These are phyloP conservation scores for Skeletonema menzelii DNA, from an alignment of 108 stramenopile genomes.

Conservation along the genomic window DNA sequence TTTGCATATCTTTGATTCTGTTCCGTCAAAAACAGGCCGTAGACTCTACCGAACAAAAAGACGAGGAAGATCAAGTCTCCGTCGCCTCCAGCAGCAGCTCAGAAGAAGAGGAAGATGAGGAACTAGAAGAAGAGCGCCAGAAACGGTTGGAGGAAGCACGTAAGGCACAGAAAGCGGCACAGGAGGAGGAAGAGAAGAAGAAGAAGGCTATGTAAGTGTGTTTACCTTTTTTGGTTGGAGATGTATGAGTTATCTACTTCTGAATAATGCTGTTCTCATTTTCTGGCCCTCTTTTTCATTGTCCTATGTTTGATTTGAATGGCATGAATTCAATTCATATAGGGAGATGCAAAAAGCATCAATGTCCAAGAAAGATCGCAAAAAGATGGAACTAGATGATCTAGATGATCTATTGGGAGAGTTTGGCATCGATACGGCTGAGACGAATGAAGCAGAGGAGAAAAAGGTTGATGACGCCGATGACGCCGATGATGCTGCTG, in stretches of 20 bases:
- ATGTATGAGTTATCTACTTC: too few relatives aligned
- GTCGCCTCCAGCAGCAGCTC: conserved; percentile 17
- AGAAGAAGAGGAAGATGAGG: conserved; percentile 23
- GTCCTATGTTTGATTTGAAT: neutral
- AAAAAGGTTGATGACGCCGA: conserved; percentile 16
- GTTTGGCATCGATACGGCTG: conserved; percentile 20
- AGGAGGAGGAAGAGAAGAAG: conserved; percentile 21
- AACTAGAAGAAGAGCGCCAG: conserved; percentile 16
- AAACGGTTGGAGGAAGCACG: conserved; percentile 18
- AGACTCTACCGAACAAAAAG: neutral
- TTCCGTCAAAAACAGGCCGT: neutral
- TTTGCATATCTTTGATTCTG: neutral
- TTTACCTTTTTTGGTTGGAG: neutral
- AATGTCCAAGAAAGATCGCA: conserved; percentile 46
- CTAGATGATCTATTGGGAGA: conserved; percentile 44
- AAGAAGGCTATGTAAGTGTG: conserved; percentile 13
- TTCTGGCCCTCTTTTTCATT: neutral
- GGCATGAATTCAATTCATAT: neutral
- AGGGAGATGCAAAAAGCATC: conserved; percentile 16
- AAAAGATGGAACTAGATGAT: conserved; percentile 35
- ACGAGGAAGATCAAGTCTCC: conserved; percentile 11
- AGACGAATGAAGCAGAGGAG: conserved; percentile 5
- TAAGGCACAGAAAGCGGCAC: conserved; percentile 20
- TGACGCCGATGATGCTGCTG: neutral
- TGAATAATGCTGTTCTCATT: neutral